These are phyloP conservation scores for Metroxylon sagu DNA, from an alignment of 176 grass and related monocot genomes.

Conservation along the genomic window DNA sequence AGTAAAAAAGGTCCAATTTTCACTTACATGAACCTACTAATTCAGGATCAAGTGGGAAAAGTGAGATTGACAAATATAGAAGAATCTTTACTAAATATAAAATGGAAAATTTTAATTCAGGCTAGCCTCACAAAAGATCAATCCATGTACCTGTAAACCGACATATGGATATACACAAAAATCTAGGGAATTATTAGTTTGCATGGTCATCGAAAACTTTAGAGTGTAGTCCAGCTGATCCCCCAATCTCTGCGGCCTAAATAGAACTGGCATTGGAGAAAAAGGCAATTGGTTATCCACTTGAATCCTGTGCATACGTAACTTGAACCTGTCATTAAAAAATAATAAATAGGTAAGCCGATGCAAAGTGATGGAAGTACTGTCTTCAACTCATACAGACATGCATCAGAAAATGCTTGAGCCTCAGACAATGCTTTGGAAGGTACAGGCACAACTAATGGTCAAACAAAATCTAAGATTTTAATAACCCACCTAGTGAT, in stretches of 20 bases:
- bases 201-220: constrained; percentile 82
- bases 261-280: constrained; percentile 88
- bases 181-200: constrained; percentile 92
- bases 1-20: neutral
- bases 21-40: no score
- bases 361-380: constrained; percentile 7
- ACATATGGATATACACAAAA: constrained; percentile 87
- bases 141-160: constrained; percentile 65
- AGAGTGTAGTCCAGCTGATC: constrained; percentile 64
- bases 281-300: constrained; percentile 90
- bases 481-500: constrained; percentile 56
- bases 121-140: neutral
- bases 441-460: neutral
- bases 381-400: no score
- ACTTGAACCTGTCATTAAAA: constrained; percentile 55
- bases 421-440: no score
- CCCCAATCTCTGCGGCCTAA: constrained; percentile 61
- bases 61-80: neutral
- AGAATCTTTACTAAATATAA: neutral
- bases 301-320: constrained; percentile 84
- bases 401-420: no score
- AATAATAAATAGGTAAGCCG: constrained; percentile 12
- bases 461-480: no score
- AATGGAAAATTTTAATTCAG: neutral
- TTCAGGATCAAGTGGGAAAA: no score